Evolutionary conservation across 2,329 filamentous ascomycete species (phyloP).

Genomic region (Xylariaceae sp.): DNA sequence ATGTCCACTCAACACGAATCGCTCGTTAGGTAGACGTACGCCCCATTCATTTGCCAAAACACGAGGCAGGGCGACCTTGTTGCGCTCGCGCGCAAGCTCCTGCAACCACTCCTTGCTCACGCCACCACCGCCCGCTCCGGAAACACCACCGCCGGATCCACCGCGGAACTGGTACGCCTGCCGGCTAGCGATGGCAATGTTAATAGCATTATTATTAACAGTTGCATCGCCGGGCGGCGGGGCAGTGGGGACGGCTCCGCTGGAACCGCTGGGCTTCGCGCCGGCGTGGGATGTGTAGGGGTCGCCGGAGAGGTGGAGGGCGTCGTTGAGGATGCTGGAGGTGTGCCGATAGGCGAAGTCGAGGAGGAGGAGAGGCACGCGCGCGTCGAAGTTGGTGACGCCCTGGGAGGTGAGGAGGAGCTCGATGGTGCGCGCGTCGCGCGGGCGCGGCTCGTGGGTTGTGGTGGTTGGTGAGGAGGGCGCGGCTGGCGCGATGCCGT

Average conservation of each 20-base stretch:
- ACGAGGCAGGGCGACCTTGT: conserved; percentile 59
- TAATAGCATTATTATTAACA: conserved; percentile 62
- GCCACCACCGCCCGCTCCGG: conserved; percentile 42
- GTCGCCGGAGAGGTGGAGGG: conserved; percentile 62
- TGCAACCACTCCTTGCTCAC: conserved; percentile 70
- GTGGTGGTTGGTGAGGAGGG: conserved; percentile 28
- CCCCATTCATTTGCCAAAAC: conserved; percentile 63
- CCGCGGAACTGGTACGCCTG: conserved; percentile 64
- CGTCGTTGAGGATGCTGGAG: conserved; percentile 64
- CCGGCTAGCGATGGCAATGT: conserved; percentile 65
- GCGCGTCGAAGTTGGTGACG: conserved; percentile 73
- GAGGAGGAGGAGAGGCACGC: conserved; percentile 75
- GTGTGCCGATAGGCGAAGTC: conserved; percentile 85
- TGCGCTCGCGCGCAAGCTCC: conserved; percentile 67
- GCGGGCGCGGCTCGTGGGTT: conserved; percentile 53
- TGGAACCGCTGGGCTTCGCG: conserved; percentile 44
- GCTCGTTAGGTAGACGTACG: conserved; percentile 59
- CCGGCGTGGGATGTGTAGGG: conserved; percentile 59
- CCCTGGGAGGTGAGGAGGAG: conserved; percentile 73
- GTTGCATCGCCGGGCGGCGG: conserved; percentile 46
- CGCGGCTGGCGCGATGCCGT: conserved; percentile 9
- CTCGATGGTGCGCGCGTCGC: conserved; percentile 74
- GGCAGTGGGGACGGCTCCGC: conserved; percentile 45
- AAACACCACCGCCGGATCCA: conserved; percentile 42
- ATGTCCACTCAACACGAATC: conserved; percentile 61